Evolutionary conservation across 108 stramenopile genomes (phyloP).

Genomic region (Nitzschia sp.): DNA sequence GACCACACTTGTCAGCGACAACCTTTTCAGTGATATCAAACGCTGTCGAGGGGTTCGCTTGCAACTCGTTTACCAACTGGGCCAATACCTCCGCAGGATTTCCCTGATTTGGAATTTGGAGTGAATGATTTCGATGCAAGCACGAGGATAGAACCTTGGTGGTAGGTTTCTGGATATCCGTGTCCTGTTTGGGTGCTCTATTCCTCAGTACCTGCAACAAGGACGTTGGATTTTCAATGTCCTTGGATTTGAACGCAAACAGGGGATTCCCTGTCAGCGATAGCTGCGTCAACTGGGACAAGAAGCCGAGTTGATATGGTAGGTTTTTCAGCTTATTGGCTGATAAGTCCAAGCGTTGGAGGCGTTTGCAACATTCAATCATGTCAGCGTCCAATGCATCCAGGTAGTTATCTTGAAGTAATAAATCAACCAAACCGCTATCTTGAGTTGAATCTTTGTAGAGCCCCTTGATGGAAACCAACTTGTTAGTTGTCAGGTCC

Average conservation of each 20-base stretch:
- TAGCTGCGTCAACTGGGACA: constrained; percentile 7
- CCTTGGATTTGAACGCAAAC: constrained; percentile 7
- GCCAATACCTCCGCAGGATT: not conserved
- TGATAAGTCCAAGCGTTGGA: constrained; percentile 28
- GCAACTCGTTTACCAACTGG: not conserved
- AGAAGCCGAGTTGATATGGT: constrained; percentile 32
- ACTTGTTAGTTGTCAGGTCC: constrained; percentile 25
- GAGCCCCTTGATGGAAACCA: constrained; percentile 22
- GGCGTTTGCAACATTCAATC: not conserved
- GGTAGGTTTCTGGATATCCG: not conserved
- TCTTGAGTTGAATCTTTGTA: not conserved
- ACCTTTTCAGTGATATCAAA: constrained; percentile 9
- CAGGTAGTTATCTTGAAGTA: constrained; percentile 26
- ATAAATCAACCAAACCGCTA: constrained; percentile 12
- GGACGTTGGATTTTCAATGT: constrained; percentile 3
- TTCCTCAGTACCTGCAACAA: constrained; percentile 19
- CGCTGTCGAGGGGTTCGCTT: not conserved
- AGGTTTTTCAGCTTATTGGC: constrained; percentile 33
- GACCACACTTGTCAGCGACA: constrained; percentile 9
- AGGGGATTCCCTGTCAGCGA: constrained; percentile 27
- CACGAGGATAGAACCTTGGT: not conserved
- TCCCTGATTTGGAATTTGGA: not conserved
- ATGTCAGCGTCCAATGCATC: constrained; percentile 14
- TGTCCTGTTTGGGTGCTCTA: constrained; percentile 23
- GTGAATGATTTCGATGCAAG: not conserved